These are phyloP conservation scores for Kuraishia ogatae DNA, from an alignment of 805 yeast genomes.

Conservation along the genomic window DNA sequence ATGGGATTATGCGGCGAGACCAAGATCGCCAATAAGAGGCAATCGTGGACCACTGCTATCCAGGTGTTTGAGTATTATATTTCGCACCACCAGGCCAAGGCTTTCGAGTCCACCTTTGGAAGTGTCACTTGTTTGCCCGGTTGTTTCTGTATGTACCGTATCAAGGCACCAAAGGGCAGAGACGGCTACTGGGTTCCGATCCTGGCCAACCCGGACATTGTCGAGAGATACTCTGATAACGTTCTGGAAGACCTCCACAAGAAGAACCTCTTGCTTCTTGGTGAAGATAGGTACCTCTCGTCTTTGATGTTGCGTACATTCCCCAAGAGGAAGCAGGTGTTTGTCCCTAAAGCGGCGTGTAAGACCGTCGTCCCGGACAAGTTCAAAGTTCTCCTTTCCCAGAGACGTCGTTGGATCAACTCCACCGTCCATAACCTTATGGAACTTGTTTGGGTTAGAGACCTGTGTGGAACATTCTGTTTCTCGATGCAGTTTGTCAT, in stretches of 20 bases:
- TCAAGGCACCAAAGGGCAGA: constrained; percentile 77
- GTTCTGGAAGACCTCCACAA: constrained; percentile 76
- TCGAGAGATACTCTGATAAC: constrained; percentile 83
- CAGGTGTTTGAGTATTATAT: constrained; percentile 92
- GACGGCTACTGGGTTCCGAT: constrained; percentile 90
- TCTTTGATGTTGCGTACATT: constrained; percentile 82
- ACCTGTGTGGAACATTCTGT: constrained; percentile 90
- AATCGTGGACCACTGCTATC: constrained; percentile 85
- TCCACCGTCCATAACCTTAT: constrained; percentile 89
- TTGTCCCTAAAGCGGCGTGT: constrained; percentile 87
- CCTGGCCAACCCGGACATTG: constrained; percentile 87
- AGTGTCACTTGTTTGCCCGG: constrained; percentile 95
- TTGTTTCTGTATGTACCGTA: constrained; percentile 87
- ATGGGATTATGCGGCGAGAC: constrained; percentile 97
- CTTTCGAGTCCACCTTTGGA: constrained; percentile 91
- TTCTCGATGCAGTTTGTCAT: constrained; percentile 93
- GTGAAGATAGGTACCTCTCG: constrained; percentile 84
- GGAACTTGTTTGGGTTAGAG: constrained; percentile 78
- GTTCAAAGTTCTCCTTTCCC: constrained; percentile 74
- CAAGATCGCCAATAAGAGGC: constrained; percentile 73
- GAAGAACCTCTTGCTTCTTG: constrained; percentile 76
- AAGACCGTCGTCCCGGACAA: constrained; percentile 84
- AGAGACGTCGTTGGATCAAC: constrained; percentile 95
- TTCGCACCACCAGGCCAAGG: constrained; percentile 91
- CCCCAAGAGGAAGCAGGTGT: constrained; percentile 82